phyloP scores from a whole-genome alignment of 805 yeast species.

The Barnettozyma wickerhamii region DNA sequence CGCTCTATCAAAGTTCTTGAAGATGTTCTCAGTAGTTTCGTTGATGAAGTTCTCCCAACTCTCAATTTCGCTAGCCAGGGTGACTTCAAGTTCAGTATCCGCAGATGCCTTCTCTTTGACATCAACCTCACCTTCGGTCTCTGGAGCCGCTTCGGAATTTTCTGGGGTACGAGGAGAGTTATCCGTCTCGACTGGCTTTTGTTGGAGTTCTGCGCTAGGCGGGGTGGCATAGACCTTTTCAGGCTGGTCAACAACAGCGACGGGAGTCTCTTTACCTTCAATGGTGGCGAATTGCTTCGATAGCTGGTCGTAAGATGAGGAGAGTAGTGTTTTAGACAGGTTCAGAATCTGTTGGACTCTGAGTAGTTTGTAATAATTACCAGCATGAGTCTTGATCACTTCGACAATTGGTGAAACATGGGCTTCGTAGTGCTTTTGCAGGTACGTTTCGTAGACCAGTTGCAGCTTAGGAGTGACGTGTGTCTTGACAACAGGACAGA shows the following conservation, averaged over 20 bases:
- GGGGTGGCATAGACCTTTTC: not conserved
- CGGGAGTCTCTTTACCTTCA: conserved; percentile 5
- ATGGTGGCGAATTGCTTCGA: conserved; percentile 9
- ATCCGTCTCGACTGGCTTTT: conserved; percentile 11
- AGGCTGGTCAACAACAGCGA: conserved; percentile 1
- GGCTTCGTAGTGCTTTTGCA: not conserved
- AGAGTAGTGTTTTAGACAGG: conserved; percentile 13
- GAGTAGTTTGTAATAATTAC: conserved; percentile 15
- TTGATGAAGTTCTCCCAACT: conserved; percentile 34
- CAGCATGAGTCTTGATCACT: not conserved
- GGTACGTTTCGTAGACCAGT: conserved; percentile 6
- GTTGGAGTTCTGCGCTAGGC: conserved; percentile 1
- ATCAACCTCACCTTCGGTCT: conserved; percentile 1
- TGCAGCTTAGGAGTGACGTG: conserved; percentile 3
- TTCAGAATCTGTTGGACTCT: conserved; percentile 18
- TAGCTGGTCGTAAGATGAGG: conserved; percentile 17
- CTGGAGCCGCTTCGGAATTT: not conserved
- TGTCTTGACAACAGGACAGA: conserved; percentile 1
- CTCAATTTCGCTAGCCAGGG: conserved; percentile 32
- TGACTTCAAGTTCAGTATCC: conserved; percentile 4
- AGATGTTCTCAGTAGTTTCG: conserved; percentile 35
- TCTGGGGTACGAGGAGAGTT: not conserved
- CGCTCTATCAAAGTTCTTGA: conserved; percentile 34
- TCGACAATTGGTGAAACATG: conserved; percentile 6
- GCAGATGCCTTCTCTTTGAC: conserved; percentile 9